Evolutionary conservation across 352 stramenopile species (phyloP), one percentile per base, ranked within the genome.

Genomic region (Pythium plurisporium): DNA sequence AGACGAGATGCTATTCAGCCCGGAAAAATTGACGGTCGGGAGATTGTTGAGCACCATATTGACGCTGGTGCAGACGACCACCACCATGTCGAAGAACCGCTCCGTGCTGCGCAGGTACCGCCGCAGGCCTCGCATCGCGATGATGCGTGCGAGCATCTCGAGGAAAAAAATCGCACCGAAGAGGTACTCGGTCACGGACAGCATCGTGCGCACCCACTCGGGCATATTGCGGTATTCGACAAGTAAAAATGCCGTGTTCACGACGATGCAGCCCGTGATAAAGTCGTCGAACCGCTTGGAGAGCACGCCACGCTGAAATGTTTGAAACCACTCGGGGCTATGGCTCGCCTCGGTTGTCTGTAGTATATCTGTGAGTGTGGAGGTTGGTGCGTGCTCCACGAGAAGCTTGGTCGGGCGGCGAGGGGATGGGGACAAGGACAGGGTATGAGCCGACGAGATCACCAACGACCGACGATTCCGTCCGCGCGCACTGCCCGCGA

Each of bases 41-140:
- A 84, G 48, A 23, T 86, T 82, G 55, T 84, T 89, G 20, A 91
- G 64, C n/a, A 89, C 64, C 36, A 92, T 76, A 54, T 91, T 90
- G 29, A 64, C 55, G 5, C 61, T 81, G 14, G 82, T 89, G 50
- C 82, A 89, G 7, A 81, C 31, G 20, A 92, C 79, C 20, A 92
- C 82, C 9, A 88, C 47, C 56, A 85, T 64, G 53, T 92, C 82
- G 27, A 92, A 92, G n/a, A 70, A 64, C 2, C 76, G 74, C 57
- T 91, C 81, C 4, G 76, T 88, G 33, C 67, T 82, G 36, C 52
- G 61, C 6, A 88, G 27, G 44, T 89, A 91, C 34, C 67, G 41
- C 1, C 64, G 55, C 9, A 86, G 17, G 0, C 79, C 76, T 38
- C 70, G 63, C 72, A 91, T 72, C 0, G 79, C 79, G 14, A 86